Conservation (phyloP, 2,329 filamentous ascomycete species). For the Gaeumannomyces tritici region DNA sequence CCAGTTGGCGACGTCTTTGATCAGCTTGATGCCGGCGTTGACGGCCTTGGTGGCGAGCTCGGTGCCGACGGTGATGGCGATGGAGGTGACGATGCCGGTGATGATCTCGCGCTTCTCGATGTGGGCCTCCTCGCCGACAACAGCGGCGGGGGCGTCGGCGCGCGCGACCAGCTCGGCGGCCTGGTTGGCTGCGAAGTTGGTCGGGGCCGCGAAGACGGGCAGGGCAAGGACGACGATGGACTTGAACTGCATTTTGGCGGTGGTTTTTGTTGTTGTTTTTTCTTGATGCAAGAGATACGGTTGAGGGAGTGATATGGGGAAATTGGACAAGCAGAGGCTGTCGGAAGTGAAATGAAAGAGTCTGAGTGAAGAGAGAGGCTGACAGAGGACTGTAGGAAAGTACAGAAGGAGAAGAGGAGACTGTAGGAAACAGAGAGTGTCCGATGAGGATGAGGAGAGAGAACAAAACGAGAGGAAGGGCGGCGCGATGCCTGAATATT, state of each 20-base stretch:
- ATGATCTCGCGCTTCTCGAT: background rate
- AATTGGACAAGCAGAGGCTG: background rate
- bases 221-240: background rate
- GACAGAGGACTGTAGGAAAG: background rate
- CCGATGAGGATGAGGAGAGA: background rate
- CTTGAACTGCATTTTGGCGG: constrained; percentile 4
- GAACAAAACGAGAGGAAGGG: background rate
- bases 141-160: background rate
- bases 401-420: background rate
- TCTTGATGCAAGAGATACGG: background rate
- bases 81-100: background rate
- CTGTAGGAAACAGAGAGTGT: background rate
- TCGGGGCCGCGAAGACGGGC: background rate
- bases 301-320: background rate
- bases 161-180: background rate
- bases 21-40: background rate
- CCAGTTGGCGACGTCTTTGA: background rate
- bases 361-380: background rate
- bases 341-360: background rate
- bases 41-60: background rate
- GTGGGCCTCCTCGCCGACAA: background rate
- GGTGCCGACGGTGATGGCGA: background rate
- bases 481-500: background rate
- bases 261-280: background rate
- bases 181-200: background rate